A percentile compares a stretch with the other conserved stretches of the same genome.
phyloP scores from a whole-genome alignment of 768 basidiomycete species.

The Tylopilus sp. region DNA sequence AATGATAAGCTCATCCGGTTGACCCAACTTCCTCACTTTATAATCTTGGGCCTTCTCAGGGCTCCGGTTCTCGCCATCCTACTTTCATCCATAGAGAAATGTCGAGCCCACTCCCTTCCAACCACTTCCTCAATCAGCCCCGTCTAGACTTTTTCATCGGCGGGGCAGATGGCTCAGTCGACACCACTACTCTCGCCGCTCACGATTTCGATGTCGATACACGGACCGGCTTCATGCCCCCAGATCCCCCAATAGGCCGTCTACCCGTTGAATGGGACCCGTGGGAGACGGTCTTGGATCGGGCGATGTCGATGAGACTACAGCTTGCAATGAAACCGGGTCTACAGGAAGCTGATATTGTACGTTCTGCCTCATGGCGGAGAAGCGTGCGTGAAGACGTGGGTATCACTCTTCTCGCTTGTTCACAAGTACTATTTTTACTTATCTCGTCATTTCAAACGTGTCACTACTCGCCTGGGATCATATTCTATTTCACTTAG shows the following conservation, averaged over 20 bases:
- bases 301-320: constrained; percentile 46
- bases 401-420: constrained; percentile 7
- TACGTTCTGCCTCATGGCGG: constrained; percentile 53
- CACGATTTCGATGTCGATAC: constrained; percentile 93
- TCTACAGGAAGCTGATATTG: constrained; percentile 35
- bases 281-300: constrained; percentile 68
- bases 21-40: neutral
- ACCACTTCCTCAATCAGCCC: constrained; percentile 35
- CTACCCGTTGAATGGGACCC: constrained; percentile 60
- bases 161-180: constrained; percentile 27
- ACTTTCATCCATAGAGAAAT: constrained; percentile 2
- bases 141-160: constrained; percentile 31
- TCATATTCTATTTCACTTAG: constrained; percentile 30
- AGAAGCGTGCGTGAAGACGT: constrained; percentile 45
- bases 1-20: neutral
- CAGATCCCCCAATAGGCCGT: constrained; percentile 60
- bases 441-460: neutral
- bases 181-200: constrained; percentile 66
- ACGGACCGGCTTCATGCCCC: constrained; percentile 89
- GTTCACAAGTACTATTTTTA: neutral
- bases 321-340: constrained; percentile 51
- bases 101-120: constrained; percentile 14
- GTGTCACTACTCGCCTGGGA: neutral
- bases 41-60: neutral
- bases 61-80: neutral